Evolutionary conservation across 495 filamentous ascomycete species (phyloP), one percentile per base, ranked within the genome.

Genomic region (Paragyromitra xinjiangensis): DNA sequence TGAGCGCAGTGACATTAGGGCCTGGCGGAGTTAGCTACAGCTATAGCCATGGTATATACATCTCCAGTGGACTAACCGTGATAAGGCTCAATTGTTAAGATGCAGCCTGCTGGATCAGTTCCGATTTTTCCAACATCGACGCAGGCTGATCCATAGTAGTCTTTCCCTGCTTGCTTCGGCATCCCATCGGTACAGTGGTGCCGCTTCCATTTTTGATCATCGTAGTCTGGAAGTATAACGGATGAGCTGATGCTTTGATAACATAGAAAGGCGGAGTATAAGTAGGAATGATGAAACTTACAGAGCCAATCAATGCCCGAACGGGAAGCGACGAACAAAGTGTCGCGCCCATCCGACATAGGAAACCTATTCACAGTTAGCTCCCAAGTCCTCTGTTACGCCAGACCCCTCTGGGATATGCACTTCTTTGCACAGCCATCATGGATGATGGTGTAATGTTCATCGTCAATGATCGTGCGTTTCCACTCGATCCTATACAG

Each of bases 281-380:
- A 29, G 1, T 29, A 3, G 26, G 4, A 34, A 34, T 34, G 29
- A 3, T 34, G 29, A 34, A 34, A 34, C 29, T 34, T 39, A 81
- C 72, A 75, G 16, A 81, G n/a, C 73, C 80, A 78, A 4, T 69
- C 74, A 29, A 78, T 74, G 29, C 80, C 80, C 50, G 75, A 69
- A 9, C 65, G 74, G n/a, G 80, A 81, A 22, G 80, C 73, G 29
- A 81, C 34, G 24, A 81, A 63, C 14, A 81, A 26, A 37, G 80
- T 78, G 55, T 81, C 75, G 7, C 50, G 79, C 12, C 80, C 80
- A 22, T 56, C 34, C n/a, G 77, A 50, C 58, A 78, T 40, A 50
- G 74, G 74, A 48, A 79, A 79, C 34, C 42, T 79, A 48, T 48
- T 16, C 44, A 48, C 14, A 16, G 9, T 48, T 16, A 48, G 44